phyloP scores from a whole-genome alignment of 1,139 yeast species.

The Zhuliangozyma parablackwelliae region DNA sequence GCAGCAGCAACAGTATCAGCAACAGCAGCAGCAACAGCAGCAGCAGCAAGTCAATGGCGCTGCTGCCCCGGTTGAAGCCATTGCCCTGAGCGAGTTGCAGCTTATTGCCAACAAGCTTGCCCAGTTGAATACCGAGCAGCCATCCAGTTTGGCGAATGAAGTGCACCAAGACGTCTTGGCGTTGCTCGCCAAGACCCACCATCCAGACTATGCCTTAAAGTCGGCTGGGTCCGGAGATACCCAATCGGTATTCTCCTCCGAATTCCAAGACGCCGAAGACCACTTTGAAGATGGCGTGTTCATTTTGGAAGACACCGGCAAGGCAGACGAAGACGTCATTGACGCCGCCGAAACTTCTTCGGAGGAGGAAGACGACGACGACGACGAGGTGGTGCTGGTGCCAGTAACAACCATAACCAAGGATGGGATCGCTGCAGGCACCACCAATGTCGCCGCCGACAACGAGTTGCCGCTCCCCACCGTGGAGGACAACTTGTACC shows the following conservation, averaged over 20 bases:
- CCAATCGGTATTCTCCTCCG: conserved; percentile 32
- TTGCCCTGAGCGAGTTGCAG: not conserved
- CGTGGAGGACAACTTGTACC: conserved; percentile 45
- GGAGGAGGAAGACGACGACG: conserved; percentile 16
- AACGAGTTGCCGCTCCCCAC: conserved; percentile 7
- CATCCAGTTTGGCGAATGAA: conserved; percentile 10
- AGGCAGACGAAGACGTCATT: conserved; percentile 8
- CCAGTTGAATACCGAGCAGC: conserved; percentile 14
- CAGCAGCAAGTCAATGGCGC: not conserved
- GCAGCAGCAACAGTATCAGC: conserved; percentile 3
- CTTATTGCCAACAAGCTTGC: conserved; percentile 16
- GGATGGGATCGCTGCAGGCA: conserved; percentile 1
- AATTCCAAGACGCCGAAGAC: conserved; percentile 69
- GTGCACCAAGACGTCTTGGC: conserved; percentile 9
- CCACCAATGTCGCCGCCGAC: not conserved
- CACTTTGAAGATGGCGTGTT: conserved; percentile 42
- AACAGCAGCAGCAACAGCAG: not conserved
- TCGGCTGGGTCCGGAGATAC: conserved; percentile 16
- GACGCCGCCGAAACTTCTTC: conserved; percentile 8
- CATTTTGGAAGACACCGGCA: conserved; percentile 13
- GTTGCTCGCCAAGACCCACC: conserved; percentile 5
- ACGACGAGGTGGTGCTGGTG: conserved; percentile 7
- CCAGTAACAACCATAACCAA: conserved; percentile 1
- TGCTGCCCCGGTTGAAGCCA: too few species aligned
- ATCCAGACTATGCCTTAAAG: not conserved